Base-by-base conservation (phyloP, 371 early-diverging fungal species). In the Mortierella sp. region DNA sequence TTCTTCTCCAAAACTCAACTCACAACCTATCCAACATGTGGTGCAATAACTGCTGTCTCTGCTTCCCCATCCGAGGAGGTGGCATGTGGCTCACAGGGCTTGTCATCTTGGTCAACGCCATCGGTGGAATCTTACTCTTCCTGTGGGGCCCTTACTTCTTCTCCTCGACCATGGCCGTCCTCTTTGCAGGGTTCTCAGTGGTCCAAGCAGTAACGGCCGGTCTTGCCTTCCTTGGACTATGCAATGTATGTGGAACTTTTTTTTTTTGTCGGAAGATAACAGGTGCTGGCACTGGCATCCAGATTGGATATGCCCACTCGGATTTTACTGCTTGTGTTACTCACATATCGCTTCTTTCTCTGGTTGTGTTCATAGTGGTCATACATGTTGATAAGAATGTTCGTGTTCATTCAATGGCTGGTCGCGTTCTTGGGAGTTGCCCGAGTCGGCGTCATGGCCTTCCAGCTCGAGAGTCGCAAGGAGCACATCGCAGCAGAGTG, bases 31-130 rank as follows among this genome's bases (percentile, higher is more conserved):
- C 34, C 21, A n/a, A 58, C 30, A 42, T 74, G 74, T 74, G 74
- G 74, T 74, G 74, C 74, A 74, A 74, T 43, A 74, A 74, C 53
- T 74, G 74, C 30, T 74, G 74, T 49, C 58, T 74, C 21, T 59
- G 59, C 27, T 68, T 74, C 21, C 74, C 74, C 0, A 61, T 74
- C 30, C 74, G 74, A 24, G 74, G 74, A 39, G 74, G 74, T 10
- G 74, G 51, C 18, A 74, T 74, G 74, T 68, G 45, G 52, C 61
- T 74, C 27, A 30, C 74, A 6, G 68, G 69, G 2, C 56, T 74
- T 24, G 64, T 64, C 0, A 21, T 68, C 30, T 16, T 68, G 18
- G 19, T 68, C 58, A 68, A 74, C 28, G 74, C 54, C 31, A 49
- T 53, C 30, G 74, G 74, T 12, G 74, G 69, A 23, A 57, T 68